phyloP scores from a whole-genome alignment of 495 filamentous ascomycete genomes.

The Daldinia decipiens region DNA sequence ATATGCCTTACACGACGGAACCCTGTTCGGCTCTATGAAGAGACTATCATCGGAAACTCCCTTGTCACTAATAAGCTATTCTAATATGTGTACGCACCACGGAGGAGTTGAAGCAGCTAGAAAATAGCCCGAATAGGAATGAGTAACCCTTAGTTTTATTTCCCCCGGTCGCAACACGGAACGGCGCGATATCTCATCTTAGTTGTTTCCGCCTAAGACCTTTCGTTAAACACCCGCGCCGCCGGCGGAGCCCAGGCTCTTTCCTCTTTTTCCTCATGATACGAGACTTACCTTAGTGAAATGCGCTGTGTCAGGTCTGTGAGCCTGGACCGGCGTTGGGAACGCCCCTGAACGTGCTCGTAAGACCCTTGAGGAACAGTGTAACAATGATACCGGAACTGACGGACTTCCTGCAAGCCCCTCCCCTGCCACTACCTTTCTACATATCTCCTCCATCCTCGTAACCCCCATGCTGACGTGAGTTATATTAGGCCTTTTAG shows the following conservation, averaged over 20 bases:
- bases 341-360: slow-evolving; percentile 35
- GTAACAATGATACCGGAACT: slow-evolving; percentile 45
- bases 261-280: slow-evolving; percentile 21
- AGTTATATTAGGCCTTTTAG: slow-evolving; percentile 28
- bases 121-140: slow-evolving; percentile 42
- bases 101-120: slow-evolving; percentile 11
- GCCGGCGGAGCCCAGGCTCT: slow-evolving; percentile 31
- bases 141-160: slow-evolving; percentile 40
- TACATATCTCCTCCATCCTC: slow-evolving; percentile 1
- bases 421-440: slow-evolving; percentile 31
- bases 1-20: slow-evolving; percentile 38
- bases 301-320: slow-evolving; percentile 24
- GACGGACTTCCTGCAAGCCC: slow-evolving; percentile 44
- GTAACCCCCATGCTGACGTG: slow-evolving; percentile 37
- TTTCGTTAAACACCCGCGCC: slow-evolving; percentile 36
- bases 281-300: slow-evolving; percentile 35
- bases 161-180: slow-evolving; percentile 14
- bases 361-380: slow-evolving; percentile 28
- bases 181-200: slow-evolving; percentile 20
- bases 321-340: slow-evolving; percentile 27
- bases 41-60: slow-evolving; percentile 13
- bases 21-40: slow-evolving; percentile 28
- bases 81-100: slow-evolving; percentile 14
- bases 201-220: slow-evolving; percentile 19
- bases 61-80: slow-evolving; percentile 26